Conservation (phyloP, 768 basidiomycete species). For the Mycena galopus region DNA sequence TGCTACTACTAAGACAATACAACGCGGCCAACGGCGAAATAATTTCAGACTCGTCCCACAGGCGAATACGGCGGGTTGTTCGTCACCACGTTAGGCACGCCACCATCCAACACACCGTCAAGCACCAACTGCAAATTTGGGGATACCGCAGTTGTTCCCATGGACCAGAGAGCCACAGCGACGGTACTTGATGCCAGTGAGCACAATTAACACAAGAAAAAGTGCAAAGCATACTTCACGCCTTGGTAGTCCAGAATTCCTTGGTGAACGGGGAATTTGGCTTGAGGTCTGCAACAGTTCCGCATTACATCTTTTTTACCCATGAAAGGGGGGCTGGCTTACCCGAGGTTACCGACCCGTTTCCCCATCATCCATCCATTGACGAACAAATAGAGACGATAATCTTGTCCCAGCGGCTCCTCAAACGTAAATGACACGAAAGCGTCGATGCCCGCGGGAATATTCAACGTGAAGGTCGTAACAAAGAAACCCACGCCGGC, state of each 20-base stretch:
- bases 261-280: constrained; percentile 86
- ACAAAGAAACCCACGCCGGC: constrained; percentile 89
- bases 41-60: constrained; percentile 41
- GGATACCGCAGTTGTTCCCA: constrained; percentile 61
- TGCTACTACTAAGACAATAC: no score
- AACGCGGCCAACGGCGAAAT: no score
- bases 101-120: constrained; percentile 73
- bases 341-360: constrained; percentile 79
- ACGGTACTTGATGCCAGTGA: constrained; percentile 58
- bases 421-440: constrained; percentile 82
- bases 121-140: constrained; percentile 68
- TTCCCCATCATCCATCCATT: constrained; percentile 96
- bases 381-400: constrained; percentile 80
- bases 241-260: constrained; percentile 84
- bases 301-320: not conserved
- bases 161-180: constrained; percentile 77
- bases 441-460: constrained; percentile 73
- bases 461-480: constrained; percentile 74
- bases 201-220: not conserved
- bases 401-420: constrained; percentile 69
- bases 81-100: constrained; percentile 66
- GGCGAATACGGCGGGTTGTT: constrained; percentile 74
- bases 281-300: constrained; percentile 68
- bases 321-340: constrained; percentile 30
- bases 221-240: constrained; percentile 64